Conservation (phyloP, 2,329 filamentous ascomycete genomes). For the Xylariaceae sp. region DNA sequence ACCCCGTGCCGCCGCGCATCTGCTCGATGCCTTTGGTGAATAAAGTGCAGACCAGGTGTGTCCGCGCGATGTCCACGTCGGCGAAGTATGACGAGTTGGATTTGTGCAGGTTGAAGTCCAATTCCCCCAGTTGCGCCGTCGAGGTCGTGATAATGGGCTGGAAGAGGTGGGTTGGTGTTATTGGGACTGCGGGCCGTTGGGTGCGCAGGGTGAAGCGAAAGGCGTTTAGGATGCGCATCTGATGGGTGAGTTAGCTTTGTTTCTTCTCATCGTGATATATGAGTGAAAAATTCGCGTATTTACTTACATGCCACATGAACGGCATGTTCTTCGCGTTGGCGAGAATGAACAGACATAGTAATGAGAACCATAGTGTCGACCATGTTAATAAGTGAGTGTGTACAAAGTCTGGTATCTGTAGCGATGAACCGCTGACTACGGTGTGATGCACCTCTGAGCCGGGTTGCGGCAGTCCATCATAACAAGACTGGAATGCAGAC, state of each 20-base stretch:
- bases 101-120: constrained; percentile 72
- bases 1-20: constrained; percentile 32
- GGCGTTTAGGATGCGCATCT: constrained; percentile 36
- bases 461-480: not conserved
- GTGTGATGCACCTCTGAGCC: constrained; percentile 12
- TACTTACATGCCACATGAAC: constrained; percentile 59
- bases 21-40: constrained; percentile 32
- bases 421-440: constrained; percentile 9
- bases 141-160: constrained; percentile 60
- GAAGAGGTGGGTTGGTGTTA: constrained; percentile 57
- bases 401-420: constrained; percentile 13
- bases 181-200: constrained; percentile 39
- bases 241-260: constrained; percentile 4
- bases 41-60: constrained; percentile 58
- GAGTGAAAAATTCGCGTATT: not conserved
- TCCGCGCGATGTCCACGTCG: constrained; percentile 66
- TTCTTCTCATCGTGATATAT: not conserved
- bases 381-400: constrained; percentile 22
- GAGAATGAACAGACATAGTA: constrained; percentile 40
- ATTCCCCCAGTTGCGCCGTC: constrained; percentile 60
- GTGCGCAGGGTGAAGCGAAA: constrained; percentile 45
- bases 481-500: constrained; percentile 13
- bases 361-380: constrained; percentile 30
- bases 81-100: constrained; percentile 69
- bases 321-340: constrained; percentile 60